These are phyloP conservation scores for Tetrahymena borealis DNA, from an alignment of 73 alveolate genomes.

Conservation along the genomic window DNA sequence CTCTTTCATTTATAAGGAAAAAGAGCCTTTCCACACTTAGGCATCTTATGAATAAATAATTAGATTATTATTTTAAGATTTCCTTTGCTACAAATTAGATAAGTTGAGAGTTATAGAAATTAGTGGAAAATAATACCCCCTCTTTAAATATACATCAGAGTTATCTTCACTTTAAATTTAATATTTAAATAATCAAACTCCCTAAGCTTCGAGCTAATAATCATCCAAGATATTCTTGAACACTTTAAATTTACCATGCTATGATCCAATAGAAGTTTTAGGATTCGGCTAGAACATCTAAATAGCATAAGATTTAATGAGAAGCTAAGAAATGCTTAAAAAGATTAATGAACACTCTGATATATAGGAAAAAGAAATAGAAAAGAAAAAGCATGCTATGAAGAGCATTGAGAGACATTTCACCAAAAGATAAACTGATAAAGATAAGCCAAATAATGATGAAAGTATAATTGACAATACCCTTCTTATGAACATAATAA, in stretches of 20 bases:
- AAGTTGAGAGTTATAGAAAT: not conserved
- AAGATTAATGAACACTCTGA: not conserved
- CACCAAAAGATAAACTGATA: not conserved
- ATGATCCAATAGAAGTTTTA: not conserved
- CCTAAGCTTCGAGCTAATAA: not conserved
- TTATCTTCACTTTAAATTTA: not conserved
- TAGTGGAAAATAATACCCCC: not conserved
- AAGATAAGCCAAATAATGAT: not conserved
- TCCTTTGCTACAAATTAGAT: not conserved
- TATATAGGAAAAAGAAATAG: not conserved
- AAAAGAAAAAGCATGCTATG: not conserved
- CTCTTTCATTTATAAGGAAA: not conserved
- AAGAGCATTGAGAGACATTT: not conserved
- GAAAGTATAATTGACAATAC: not conserved
- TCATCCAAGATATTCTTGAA: not conserved
- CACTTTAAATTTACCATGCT: not conserved
- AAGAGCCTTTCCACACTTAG: not conserved
- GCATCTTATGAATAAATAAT: not conserved
- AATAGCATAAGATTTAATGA: not conserved
- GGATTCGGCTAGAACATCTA: not conserved
- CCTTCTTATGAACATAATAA: not conserved
- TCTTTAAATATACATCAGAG: not conserved
- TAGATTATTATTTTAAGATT: not conserved
- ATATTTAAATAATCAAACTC: not conserved
- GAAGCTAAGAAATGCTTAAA: not conserved